A percentile compares a stretch with the other conserved stretches of the same genome.
Conservation (phyloP, 495 filamentous ascomycete genomes). For the Aspergillus bertholletiae region DNA sequence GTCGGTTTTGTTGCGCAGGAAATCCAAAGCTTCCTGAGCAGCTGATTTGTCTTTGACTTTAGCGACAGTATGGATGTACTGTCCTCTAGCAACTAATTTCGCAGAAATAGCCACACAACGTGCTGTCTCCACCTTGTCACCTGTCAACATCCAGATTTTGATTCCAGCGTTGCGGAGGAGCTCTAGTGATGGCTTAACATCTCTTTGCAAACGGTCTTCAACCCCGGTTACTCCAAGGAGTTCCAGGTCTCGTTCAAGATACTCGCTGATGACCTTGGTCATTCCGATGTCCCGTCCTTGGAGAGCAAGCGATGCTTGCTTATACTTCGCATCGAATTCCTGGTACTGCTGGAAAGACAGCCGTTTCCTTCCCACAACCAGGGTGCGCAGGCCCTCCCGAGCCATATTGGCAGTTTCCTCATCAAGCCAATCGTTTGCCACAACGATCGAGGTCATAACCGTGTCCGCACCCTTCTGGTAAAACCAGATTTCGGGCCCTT, state of each 20-base stretch:
- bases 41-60: conserved; percentile 57
- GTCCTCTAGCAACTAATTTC: conserved; percentile 89
- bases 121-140: conserved; percentile 98
- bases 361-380: conserved; percentile 86
- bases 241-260: conserved; percentile 85
- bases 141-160: conserved; percentile 99
- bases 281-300: conserved; percentile 76
- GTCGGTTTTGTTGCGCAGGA: conserved; percentile 80
- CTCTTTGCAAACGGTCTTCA: conserved; percentile 90
- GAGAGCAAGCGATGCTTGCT: conserved; percentile 75
- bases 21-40: conserved; percentile 81
- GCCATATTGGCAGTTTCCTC: conserved; percentile 99
- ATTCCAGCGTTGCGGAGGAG: conserved; percentile 97
- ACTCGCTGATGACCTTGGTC: conserved; percentile 71
- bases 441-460: conserved; percentile 92
- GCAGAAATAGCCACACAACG: conserved; percentile 93
- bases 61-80: conserved; percentile 92
- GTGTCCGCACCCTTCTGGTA: conserved; percentile 99
- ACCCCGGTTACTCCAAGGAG: conserved; percentile 95
- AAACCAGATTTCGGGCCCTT: conserved; percentile 85
- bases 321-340: conserved; percentile 72
- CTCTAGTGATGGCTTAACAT: conserved; percentile 93
- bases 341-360: conserved; percentile 72
- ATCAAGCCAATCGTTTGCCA: conserved; percentile 95
- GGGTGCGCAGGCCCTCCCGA: conserved; percentile 87